A percentile compares a stretch with the other conserved stretches of the same genome.
These are phyloP conservation scores for Erythrophleum fordii DNA, from an alignment of 306 rosid species.

Conservation along the genomic window DNA sequence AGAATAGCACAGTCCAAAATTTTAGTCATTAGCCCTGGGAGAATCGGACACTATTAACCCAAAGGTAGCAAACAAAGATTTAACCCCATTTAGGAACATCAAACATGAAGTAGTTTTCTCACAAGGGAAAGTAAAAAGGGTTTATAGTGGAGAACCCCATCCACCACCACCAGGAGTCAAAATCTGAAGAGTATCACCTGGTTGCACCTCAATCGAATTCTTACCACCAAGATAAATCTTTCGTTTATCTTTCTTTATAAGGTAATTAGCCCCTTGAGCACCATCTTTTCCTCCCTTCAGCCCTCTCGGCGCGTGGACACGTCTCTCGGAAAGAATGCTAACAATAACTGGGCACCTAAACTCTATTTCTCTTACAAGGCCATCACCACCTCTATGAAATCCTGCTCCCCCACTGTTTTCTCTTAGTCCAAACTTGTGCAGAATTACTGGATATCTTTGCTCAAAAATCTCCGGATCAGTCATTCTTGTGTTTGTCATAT, in stretches of 20 bases:
- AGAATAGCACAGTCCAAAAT: neutral
- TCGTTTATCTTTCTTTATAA: slow-evolving; percentile 68
- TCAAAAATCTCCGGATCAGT: slow-evolving; percentile 94
- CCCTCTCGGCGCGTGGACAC: slow-evolving; percentile 91
- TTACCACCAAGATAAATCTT: slow-evolving; percentile 86
- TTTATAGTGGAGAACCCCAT: slow-evolving; percentile 63
- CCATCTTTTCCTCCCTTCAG: slow-evolving; percentile 80
- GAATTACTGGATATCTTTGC: slow-evolving; percentile 87
- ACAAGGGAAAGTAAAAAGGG: neutral
- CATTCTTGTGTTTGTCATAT: slow-evolving; percentile 97
- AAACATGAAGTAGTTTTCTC: neutral
- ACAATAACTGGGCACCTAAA: slow-evolving; percentile 69
- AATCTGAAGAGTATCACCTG: slow-evolving; percentile 86
- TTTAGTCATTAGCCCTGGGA: neutral
- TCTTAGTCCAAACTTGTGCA: slow-evolving; percentile 79
- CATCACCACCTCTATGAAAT: slow-evolving; percentile 81
- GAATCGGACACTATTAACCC: neutral
- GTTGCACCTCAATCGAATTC: slow-evolving; percentile 57
- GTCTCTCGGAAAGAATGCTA: slow-evolving; percentile 95
- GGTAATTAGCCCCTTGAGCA: slow-evolving; percentile 81
- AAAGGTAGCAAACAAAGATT: neutral
- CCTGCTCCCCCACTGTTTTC: slow-evolving; percentile 86
- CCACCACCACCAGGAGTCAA: slow-evolving; percentile 98
- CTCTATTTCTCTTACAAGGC: slow-evolving; percentile 87
- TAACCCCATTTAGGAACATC: neutral